phyloP scores from a whole-genome alignment of 2,329 filamentous ascomycete species.

The Teratosphaeria nubilosa region DNA sequence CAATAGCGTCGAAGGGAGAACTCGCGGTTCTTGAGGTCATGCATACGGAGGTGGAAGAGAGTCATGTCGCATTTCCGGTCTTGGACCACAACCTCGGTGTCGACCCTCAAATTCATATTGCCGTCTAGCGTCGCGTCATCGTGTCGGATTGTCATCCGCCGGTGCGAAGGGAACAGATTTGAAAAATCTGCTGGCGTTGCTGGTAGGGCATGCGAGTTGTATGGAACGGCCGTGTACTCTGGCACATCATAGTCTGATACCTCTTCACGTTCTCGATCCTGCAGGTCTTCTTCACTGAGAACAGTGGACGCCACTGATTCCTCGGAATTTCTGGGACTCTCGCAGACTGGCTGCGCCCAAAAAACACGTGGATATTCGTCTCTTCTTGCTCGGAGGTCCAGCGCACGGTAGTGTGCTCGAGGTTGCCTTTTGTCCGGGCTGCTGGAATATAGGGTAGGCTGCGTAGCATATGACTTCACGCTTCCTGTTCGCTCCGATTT shows the following conservation, averaged over 20 bases:
- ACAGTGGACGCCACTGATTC: constrained; percentile 73
- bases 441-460: constrained; percentile 17
- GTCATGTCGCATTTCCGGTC: constrained; percentile 51
- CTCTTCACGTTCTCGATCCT: constrained; percentile 36
- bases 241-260: constrained; percentile 47
- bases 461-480: constrained; percentile 19
- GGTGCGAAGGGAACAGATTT: constrained; percentile 73
- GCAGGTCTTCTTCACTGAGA: constrained; percentile 42
- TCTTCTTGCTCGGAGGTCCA: constrained; percentile 11
- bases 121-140: constrained; percentile 85
- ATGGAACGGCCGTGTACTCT: constrained; percentile 50
- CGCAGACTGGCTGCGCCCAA: constrained; percentile 10
- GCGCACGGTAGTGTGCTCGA: constrained; percentile 19
- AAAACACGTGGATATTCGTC: constrained; percentile 12
- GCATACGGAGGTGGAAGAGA: constrained; percentile 91
- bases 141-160: constrained; percentile 72
- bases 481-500: constrained; percentile 10
- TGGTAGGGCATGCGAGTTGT: constrained; percentile 44
- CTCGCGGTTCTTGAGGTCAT: constrained; percentile 74
- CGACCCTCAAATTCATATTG: constrained; percentile 91
- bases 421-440: constrained; percentile 13
- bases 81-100: constrained; percentile 56
- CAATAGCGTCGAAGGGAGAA: constrained; percentile 89
- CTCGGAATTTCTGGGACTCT: constrained; percentile 50
- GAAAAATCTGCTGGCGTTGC: constrained; percentile 76